Evolutionary conservation across 768 basidiomycete genomes (phyloP), one percentile per base, ranked within the genome.

Genomic region (Mycena rebaudengoi): DNA sequence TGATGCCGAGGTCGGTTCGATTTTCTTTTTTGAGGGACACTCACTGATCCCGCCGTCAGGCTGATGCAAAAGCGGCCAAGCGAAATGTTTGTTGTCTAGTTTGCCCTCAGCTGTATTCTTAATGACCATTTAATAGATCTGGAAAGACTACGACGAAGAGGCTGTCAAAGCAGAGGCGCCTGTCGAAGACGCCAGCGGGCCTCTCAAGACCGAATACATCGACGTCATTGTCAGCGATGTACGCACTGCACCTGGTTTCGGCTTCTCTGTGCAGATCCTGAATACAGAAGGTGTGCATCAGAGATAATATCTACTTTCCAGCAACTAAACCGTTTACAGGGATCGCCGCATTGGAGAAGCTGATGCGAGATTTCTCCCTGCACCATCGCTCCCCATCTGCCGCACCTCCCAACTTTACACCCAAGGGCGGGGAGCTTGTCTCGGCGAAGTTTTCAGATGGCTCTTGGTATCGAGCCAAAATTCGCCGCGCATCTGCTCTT

Each of bases 371-470:
- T 63, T 98, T 99, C 71, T 92, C 94, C 7, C 71, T 92, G 33
- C 89, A 96, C 75, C 95, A 99, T 78, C 86, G 87, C 44, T 85
- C 87, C 41, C 83, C 89, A 14, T 77, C 85, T 4, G 73, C 83
- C 21, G 75, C 85, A 18, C 83, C 92, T 5, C 69, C 90, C n/a
- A 86, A 85, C 50, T 96, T 95, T 71, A 80, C 82, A 5, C 97
- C 97, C 1, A 89, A 88, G 72, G 87, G 85, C 20, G 96, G 96
- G 8, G 96, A 98, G 59, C 82, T 98, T 26, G 94, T 99, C 18
- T 95, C 94, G 13, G 97, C 96, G 18, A 95, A 95, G 73, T 98
- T 98, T 78, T 92, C 91, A 48, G 92, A 98, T 71, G 94, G 94
- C 8, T 82, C 90, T 48, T 99, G 97, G 98, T 98, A 99, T 77